phyloP scores from a whole-genome alignment of 2,329 filamentous ascomycete genomes.

The Fusarium lyarnte region DNA sequence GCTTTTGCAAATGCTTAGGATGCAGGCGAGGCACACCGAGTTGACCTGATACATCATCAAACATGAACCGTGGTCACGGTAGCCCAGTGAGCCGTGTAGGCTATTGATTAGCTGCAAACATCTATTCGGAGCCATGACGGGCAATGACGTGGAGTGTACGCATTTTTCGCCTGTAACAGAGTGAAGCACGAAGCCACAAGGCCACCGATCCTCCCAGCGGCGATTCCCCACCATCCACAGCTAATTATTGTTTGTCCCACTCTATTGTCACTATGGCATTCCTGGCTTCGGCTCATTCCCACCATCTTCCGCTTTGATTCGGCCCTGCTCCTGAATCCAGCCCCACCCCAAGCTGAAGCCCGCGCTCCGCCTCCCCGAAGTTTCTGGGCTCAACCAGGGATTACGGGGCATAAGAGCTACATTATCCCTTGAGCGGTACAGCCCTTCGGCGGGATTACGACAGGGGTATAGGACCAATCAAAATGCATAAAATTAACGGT shows the following conservation, averaged over 20 bases:
- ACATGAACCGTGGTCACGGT: neutral
- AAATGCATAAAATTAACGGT: neutral
- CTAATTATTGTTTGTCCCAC: conserved; percentile 31
- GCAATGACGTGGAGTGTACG: conserved; percentile 5
- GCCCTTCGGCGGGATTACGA: neutral
- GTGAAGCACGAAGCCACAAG: neutral
- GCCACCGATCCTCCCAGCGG: neutral
- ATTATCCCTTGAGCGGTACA: neutral
- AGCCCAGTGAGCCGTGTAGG: neutral
- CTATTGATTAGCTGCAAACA: neutral
- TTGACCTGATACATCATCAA: conserved; percentile 1
- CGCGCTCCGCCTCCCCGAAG: no score
- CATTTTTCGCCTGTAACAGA: neutral
- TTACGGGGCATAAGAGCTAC: no score
- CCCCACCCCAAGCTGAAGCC: no score
- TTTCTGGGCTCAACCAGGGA: no score
- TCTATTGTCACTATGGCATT: no score
- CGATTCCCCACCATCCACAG: conserved; percentile 25
- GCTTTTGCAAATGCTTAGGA: conserved; percentile 18
- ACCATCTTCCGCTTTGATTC: no score
- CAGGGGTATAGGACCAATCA: neutral
- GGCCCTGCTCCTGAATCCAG: no score
- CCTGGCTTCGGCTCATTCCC: no score
- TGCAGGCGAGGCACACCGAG: conserved; percentile 2
- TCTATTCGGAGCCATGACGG: conserved; percentile 13